A percentile compares a stretch with the other conserved stretches of the same genome.
Evolutionary conservation across 208 protist species (phyloP).

Genomic region (Vickermania spadyakhi): DNA sequence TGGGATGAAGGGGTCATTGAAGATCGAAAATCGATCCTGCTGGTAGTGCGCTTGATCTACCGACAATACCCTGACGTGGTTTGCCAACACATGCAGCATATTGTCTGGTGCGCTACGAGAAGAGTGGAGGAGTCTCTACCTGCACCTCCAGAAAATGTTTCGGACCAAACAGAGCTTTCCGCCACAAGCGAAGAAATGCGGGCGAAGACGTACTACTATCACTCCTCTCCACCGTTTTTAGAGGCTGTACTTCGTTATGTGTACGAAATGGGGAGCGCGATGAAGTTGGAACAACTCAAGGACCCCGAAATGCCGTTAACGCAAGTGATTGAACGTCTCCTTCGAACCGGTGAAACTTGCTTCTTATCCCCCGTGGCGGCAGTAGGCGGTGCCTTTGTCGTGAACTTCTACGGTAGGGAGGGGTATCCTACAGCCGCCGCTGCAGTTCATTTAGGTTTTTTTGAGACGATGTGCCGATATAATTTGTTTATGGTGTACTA

Average conservation of each 20-base stretch:
- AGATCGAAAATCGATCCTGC: conserved; percentile 52
- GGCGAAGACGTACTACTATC: background rate
- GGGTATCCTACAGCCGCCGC: conserved; percentile 9
- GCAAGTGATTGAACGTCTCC: conserved; percentile 34
- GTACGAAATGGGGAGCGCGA: conserved; percentile 62
- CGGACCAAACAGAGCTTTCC: background rate
- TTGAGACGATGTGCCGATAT: conserved; percentile 71
- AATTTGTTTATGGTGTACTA: conserved; percentile 58
- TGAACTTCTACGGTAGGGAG: background rate
- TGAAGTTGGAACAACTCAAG: conserved; percentile 37
- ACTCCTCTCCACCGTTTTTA: conserved; percentile 1
- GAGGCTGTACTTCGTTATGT: conserved; percentile 67
- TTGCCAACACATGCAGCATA: conserved; percentile 24
- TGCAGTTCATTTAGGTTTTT: conserved; percentile 63
- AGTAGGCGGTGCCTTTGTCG: background rate
- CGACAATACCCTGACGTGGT: conserved; percentile 38
- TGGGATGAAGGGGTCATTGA: conserved; percentile 56
- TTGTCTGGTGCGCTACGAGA: conserved; percentile 10
- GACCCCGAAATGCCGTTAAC: conserved; percentile 25
- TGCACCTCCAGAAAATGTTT: background rate
- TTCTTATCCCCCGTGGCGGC: background rate
- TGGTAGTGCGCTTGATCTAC: conserved; percentile 50
- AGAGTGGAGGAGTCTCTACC: background rate
- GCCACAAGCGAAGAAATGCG: background rate
- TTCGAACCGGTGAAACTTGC: conserved; percentile 6